Conservation (phyloP, 345 rosid species). For the Arabis alpina region DNA sequence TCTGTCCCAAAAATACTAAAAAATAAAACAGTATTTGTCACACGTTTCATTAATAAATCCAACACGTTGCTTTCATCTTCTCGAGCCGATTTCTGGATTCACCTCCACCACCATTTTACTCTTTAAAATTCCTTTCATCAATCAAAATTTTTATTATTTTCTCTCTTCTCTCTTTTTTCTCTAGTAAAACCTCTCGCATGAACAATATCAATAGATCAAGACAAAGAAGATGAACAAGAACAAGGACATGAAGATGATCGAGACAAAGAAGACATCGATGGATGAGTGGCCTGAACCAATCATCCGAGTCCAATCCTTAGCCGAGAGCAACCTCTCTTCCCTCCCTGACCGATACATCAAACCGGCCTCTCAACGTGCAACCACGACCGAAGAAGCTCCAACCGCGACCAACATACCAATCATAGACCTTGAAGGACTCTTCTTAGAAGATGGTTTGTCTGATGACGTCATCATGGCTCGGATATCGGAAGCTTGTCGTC, state of each 20-base stretch:
- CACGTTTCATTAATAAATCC: conserved; percentile 40
- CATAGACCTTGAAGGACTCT: conserved; percentile 63
- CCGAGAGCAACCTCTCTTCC: conserved; percentile 52
- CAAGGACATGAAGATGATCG: conserved; percentile 34
- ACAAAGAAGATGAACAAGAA: conserved; percentile 40
- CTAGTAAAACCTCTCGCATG: conserved; percentile 11
- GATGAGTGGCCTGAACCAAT: conserved; percentile 96
- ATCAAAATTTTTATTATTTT: conserved; percentile 12
- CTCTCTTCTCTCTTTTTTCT: conserved; percentile 22
- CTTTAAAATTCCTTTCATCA: conserved; percentile 21
- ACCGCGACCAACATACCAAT: conserved; percentile 64
- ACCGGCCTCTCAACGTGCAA: conserved; percentile 46
- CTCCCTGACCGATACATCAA: conserved; percentile 82
- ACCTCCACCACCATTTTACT: conserved; percentile 40
- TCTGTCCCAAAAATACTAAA: neutral
- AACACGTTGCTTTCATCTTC: conserved; percentile 36
- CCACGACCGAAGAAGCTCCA: conserved; percentile 15
- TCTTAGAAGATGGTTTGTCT: conserved; percentile 11
- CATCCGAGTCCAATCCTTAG: conserved; percentile 86
- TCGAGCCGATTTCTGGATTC: conserved; percentile 38
- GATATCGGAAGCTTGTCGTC: conserved; percentile 64
- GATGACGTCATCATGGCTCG: conserved; percentile 34
- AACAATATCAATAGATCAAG: conserved; percentile 3
- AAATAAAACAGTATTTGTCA: conserved; percentile 18
- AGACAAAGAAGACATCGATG: conserved; percentile 27